phyloP scores from a whole-genome alignment of 2,329 filamentous ascomycete species.

The Penicillium sumatraense region DNA sequence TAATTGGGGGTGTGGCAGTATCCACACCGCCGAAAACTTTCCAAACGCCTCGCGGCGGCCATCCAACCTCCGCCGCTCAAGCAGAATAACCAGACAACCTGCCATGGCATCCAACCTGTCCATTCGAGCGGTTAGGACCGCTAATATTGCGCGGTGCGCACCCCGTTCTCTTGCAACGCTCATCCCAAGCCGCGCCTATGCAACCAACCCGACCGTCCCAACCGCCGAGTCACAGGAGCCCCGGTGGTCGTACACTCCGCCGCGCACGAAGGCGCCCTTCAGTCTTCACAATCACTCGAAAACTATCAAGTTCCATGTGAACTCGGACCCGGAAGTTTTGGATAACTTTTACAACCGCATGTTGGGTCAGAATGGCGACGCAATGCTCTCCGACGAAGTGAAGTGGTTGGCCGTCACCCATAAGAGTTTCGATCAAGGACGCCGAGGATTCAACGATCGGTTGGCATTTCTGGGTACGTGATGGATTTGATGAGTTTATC shows the following conservation, averaged over 20 bases:
- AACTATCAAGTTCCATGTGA: constrained; percentile 63
- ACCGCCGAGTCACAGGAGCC: constrained; percentile 50
- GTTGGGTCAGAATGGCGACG: constrained; percentile 73
- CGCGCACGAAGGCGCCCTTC: constrained; percentile 71
- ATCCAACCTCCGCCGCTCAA: constrained; percentile 18
- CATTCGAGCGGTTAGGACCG: constrained; percentile 44
- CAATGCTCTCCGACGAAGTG: constrained; percentile 81
- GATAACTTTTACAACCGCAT: constrained; percentile 78
- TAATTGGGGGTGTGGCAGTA: constrained; percentile 24
- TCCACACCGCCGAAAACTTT: constrained; percentile 31
- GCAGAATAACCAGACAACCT: constrained; percentile 11
- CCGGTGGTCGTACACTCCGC: constrained; percentile 73
- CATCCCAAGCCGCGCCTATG: constrained; percentile 30
- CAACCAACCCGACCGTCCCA: constrained; percentile 32
- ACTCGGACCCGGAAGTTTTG: constrained; percentile 73
- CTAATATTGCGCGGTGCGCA: constrained; percentile 31
- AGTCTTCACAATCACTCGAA: constrained; percentile 42
- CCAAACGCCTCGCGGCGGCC: constrained; percentile 16
- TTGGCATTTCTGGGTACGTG: constrained; percentile 81
- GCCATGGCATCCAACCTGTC: constrained; percentile 56
- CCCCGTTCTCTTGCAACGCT: constrained; percentile 18
- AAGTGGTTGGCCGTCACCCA: constrained; percentile 98
- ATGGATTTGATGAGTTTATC: not conserved
- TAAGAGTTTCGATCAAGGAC: constrained; percentile 96
- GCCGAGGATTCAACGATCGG: constrained; percentile 91